Base-by-base conservation (phyloP, 83 land plant species). In the Isoetes engelmannii region DNA sequence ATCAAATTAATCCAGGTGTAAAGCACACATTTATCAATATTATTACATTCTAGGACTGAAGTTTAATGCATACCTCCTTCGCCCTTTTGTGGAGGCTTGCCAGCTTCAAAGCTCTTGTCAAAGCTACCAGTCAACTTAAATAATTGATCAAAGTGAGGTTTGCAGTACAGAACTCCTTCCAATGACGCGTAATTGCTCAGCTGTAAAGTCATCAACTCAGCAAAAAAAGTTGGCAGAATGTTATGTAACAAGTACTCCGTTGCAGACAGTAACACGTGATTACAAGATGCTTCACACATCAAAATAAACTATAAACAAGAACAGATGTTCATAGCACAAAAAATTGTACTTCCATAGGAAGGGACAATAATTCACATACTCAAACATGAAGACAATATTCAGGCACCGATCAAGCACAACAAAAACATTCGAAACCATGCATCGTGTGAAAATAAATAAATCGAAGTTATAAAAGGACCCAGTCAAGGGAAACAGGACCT, bases 111-210 rank as follows among this genome's bases (percentile, higher is more conserved):
- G 45, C 83, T 84, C 74, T 82, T 84, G 71, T 74, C 79, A 63
- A 81, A 86, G 73, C 76, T 84, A 10, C 87, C 89, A 42, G 83
- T 76, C 63, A 85, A 81, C 79, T 82, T 87, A 71, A 84, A 87
- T 56, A 84, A 85, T 46, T 87, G 90, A 53, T 87, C 90, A 57
- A 87, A 87, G 70, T 87, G 90, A 54, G 83, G 74, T 64, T 84
- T 84, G 83, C 88, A 85, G 44, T 85, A 85, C 9, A 83, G 78
- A 46, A 85, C 83, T 62, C 88, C 83, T 71, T 85, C 90, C 83
- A 87, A 77, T 46, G 82, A 84, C 6, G 87, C 83, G 72, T 84
- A 87, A 73, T 74, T 82, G 79, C 85, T 79, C 81, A 87, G 77
- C 90, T 87, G 74, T 44, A 68, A 69, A 53, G 5, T 13, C 59